phyloP scores from a whole-genome alignment of 2,329 filamentous ascomycete genomes.

The Fusarium coicis region DNA sequence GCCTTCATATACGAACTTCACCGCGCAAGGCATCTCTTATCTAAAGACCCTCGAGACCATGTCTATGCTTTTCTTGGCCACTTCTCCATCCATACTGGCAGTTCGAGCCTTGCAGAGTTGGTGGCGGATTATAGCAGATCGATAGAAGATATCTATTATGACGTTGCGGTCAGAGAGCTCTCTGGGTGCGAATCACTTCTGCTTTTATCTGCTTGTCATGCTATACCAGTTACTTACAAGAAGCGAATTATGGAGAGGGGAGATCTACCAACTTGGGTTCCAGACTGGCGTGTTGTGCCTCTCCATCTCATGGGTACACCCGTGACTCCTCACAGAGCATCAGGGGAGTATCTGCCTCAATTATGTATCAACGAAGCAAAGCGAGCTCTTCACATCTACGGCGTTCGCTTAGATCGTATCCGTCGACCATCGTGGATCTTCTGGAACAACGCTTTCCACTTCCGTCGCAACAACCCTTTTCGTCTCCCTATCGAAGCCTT shows the following conservation, averaged over 20 bases:
- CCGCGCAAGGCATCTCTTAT: slow-evolving; percentile 47
- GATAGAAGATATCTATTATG: slow-evolving; percentile 48
- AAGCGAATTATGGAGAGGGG: slow-evolving; percentile 6
- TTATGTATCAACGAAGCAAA: slow-evolving; percentile 42
- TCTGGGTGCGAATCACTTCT: slow-evolving; percentile 45
- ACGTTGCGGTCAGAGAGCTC: slow-evolving; percentile 48
- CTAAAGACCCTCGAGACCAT: slow-evolving; percentile 49
- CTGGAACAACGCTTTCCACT: slow-evolving; percentile 47
- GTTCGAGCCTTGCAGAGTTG: slow-evolving; percentile 38
- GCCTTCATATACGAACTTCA: slow-evolving; percentile 52
- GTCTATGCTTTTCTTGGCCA: slow-evolving; percentile 52
- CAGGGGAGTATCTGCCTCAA: slow-evolving; percentile 41
- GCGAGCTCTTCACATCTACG: slow-evolving; percentile 43
- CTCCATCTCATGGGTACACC: slow-evolving; percentile 49
- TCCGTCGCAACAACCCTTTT: slow-evolving; percentile 19
- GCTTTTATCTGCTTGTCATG: slow-evolving; percentile 46
- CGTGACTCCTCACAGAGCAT: slow-evolving; percentile 46
- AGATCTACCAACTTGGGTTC: slow-evolving; percentile 51
- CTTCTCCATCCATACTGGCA: slow-evolving; percentile 44
- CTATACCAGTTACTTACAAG: slow-evolving; percentile 19
- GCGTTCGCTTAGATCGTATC: slow-evolving; percentile 45
- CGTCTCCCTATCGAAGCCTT: slow-evolving; percentile 45
- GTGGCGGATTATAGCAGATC: slow-evolving; percentile 46
- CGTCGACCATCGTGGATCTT: slow-evolving; percentile 44
- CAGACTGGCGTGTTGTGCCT: slow-evolving; percentile 50